phyloP scores from a whole-genome alignment of 2,329 filamentous ascomycete genomes.

The Emergomyces africanus region DNA sequence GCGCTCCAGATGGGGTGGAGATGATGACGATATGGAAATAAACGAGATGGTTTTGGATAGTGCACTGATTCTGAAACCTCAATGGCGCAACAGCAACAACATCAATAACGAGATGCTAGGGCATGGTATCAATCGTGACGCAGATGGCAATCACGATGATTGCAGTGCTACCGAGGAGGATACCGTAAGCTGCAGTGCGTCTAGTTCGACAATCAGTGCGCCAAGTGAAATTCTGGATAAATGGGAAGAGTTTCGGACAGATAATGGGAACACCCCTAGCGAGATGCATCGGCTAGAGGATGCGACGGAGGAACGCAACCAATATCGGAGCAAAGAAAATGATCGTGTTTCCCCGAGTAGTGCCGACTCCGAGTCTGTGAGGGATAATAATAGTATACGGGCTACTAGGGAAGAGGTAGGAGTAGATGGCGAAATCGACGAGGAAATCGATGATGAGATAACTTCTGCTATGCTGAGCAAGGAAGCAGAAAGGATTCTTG shows the following conservation, averaged over 20 bases:
- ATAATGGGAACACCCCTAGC: not conserved
- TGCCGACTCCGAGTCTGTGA: slow-evolving; percentile 12
- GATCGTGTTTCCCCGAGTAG: slow-evolving; percentile 5
- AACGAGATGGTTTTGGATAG: slow-evolving; percentile 8
- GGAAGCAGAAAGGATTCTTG: slow-evolving; percentile 77
- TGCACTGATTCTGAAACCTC: slow-evolving; percentile 9
- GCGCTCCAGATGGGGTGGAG: not conserved
- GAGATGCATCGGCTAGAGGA: slow-evolving; percentile 1
- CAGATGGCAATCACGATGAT: slow-evolving; percentile 16
- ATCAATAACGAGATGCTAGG: not conserved
- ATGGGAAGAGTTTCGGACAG: slow-evolving; percentile 16
- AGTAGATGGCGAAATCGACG: slow-evolving; percentile 42
- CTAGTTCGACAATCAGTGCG: slow-evolving; percentile 24
- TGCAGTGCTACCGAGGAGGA: slow-evolving; percentile 44
- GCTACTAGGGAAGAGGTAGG: slow-evolving; percentile 23
- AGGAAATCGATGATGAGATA: slow-evolving; percentile 51
- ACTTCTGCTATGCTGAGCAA: slow-evolving; percentile 66
- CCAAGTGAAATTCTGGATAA: slow-evolving; percentile 13
- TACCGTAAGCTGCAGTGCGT: slow-evolving; percentile 19
- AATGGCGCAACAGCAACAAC: not conserved
- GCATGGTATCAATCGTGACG: not conserved
- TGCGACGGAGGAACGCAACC: not conserved
- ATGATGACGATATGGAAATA: not conserved
- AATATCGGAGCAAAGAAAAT: not conserved
- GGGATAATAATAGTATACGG: slow-evolving; percentile 22